A percentile compares a stretch with the other conserved stretches of the same genome.
These are phyloP conservation scores for Anthracocystis panici-leucophaei DNA, from an alignment of 1,284 basidiomycete genomes.

Conservation along the genomic window DNA sequence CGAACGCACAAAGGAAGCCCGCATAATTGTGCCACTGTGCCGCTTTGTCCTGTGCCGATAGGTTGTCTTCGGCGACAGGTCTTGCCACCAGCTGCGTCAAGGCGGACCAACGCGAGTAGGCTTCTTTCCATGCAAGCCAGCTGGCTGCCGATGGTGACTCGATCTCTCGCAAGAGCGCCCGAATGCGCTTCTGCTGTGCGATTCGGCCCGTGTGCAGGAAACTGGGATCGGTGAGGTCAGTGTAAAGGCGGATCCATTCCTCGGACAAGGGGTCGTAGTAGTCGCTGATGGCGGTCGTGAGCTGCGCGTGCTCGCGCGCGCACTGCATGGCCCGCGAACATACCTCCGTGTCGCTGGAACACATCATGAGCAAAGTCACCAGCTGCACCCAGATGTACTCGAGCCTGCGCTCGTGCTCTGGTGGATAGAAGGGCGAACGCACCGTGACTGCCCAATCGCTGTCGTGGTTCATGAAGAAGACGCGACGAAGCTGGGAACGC, in stretches of 20 bases:
- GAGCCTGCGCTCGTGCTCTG: slow-evolving; percentile 34
- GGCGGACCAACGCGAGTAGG: slow-evolving; percentile 78
- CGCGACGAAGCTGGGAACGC: slow-evolving; percentile 32
- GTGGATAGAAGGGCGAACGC: slow-evolving; percentile 31
- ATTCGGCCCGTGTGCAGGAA: slow-evolving; percentile 74
- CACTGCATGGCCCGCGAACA: slow-evolving; percentile 58
- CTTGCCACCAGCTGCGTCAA: slow-evolving; percentile 68
- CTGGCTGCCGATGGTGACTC: slow-evolving; percentile 77
- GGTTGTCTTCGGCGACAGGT: slow-evolving; percentile 76
- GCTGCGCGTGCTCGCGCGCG: slow-evolving; percentile 34
- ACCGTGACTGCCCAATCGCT: slow-evolving; percentile 18
- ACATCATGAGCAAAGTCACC: slow-evolving; percentile 56
- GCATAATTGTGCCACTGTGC: slow-evolving; percentile 87
- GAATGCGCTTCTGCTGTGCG: slow-evolving; percentile 82
- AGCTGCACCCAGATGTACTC: slow-evolving; percentile 46
- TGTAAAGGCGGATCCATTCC: slow-evolving; percentile 54
- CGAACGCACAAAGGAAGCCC: slow-evolving; percentile 81
- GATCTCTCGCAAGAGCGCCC: slow-evolving; percentile 78
- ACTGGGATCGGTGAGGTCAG: slow-evolving; percentile 48
- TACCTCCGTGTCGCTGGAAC: slow-evolving; percentile 62
- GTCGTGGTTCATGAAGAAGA: slow-evolving; percentile 35
- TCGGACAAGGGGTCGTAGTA: slow-evolving; percentile 37
- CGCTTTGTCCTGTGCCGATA: slow-evolving; percentile 58
- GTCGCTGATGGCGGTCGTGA: slow-evolving; percentile 15
- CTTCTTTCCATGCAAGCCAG: slow-evolving; percentile 83